Conservation (phyloP, 176 grass and related monocot genomes). For the Calamus simplicifolius region DNA sequence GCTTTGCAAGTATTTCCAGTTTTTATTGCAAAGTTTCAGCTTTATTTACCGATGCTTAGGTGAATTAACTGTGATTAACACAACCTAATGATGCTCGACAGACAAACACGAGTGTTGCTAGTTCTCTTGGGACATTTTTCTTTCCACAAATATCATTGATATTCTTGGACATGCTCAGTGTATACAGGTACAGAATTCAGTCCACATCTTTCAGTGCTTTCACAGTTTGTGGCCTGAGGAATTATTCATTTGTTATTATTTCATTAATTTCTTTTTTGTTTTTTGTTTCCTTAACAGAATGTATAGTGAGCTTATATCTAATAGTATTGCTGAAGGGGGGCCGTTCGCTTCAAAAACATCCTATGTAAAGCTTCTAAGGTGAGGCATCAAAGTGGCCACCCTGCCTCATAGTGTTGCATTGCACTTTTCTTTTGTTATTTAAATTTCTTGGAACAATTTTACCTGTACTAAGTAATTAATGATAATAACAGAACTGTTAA, state of each 20-base stretch:
- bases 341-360: conserved; percentile 94
- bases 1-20: too few relatives aligned
- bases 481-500: conserved; percentile 75
- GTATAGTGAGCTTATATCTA: conserved; percentile 98
- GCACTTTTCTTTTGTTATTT: not conserved
- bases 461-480: not conserved
- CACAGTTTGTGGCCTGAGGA: too few relatives aligned
- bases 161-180: conserved; percentile 94
- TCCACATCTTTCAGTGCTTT: not conserved
- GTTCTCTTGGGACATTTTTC: conserved; percentile 81
- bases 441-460: too few relatives aligned
- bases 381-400: not conserved
- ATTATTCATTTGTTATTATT: not conserved
- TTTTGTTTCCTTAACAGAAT: conserved; percentile 48
- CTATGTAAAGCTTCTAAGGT: conserved; percentile 97
- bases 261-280: not conserved
- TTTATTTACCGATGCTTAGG: not conserved
- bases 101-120: conserved; percentile 96
- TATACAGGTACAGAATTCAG: conserved; percentile 62
- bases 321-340: conserved; percentile 90
- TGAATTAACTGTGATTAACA: not conserved
- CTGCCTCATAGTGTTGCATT: not conserved
- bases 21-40: too few relatives aligned
- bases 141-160: conserved; percentile 93
- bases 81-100: conserved; percentile 31